Percentiles rank a stretch among this genome's conserved stretches.
phyloP scores from a whole-genome alignment of 164 flowering plant genomes.

The Magnolia changhungtana region DNA sequence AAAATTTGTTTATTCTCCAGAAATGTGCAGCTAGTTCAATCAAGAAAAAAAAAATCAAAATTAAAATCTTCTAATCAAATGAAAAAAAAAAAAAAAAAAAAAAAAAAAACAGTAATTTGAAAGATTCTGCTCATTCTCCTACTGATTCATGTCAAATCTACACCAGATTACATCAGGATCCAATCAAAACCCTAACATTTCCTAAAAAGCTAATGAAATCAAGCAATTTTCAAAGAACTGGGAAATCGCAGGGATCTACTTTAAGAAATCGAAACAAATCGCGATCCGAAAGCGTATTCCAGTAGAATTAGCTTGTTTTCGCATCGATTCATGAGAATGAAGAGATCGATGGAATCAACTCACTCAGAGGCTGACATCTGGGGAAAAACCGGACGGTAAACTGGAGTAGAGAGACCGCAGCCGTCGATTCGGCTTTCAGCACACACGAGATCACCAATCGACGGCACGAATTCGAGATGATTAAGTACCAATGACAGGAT shows the following conservation, averaged over 20 bases:
- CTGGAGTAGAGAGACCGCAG: not conserved
- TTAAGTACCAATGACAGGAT: constrained; percentile 10
- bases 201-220: not conserved
- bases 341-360: constrained; percentile 12
- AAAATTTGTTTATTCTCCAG: too few species aligned
- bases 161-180: not conserved
- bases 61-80: too few species aligned
- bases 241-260: not conserved
- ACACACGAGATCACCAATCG: not conserved
- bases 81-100: too few species aligned
- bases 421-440: constrained; percentile 2
- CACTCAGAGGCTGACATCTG: constrained; percentile 13
- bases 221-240: constrained; percentile 3
- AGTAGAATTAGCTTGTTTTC: not conserved
- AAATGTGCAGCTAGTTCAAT: too few species aligned
- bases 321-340: not conserved
- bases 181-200: not conserved
- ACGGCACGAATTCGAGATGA: constrained; percentile 2
- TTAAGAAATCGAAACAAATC: not conserved
- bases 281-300: not conserved
- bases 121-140: too few species aligned
- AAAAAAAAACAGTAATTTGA: too few species aligned
- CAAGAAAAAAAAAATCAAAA: too few species aligned
- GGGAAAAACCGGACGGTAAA: not conserved
- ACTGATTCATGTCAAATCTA: not conserved